These are phyloP conservation scores for Globisporangium lucens DNA, from an alignment of 352 stramenopile genomes.

Conservation along the genomic window DNA sequence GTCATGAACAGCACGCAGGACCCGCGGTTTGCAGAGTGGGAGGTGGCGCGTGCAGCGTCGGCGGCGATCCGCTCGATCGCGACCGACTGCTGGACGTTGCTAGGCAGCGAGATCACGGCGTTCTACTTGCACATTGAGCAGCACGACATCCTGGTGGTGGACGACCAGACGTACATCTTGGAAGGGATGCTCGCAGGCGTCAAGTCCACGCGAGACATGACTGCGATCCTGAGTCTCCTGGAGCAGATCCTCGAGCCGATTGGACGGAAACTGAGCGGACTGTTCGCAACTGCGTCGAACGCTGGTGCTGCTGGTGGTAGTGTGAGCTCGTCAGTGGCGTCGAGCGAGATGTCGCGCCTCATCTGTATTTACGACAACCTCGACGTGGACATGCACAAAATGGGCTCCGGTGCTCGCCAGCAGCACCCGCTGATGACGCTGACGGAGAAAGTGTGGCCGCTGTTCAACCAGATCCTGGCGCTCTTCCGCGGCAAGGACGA, in stretches of 20 bases:
- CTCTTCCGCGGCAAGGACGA: slow-evolving; percentile 75
- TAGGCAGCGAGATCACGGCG: slow-evolving; percentile 60
- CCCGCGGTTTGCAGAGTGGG: slow-evolving; percentile 55
- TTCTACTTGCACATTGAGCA: slow-evolving; percentile 82
- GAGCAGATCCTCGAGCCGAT: slow-evolving; percentile 71
- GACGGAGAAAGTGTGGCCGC: slow-evolving; percentile 75
- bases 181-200: slow-evolving; percentile 74
- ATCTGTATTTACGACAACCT: slow-evolving; percentile 86
- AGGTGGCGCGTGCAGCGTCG: slow-evolving; percentile 68
- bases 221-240: slow-evolving; percentile 42
- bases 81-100: slow-evolving; percentile 71
- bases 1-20: slow-evolving; percentile 55
- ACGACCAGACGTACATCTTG: slow-evolving; percentile 84
- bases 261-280: slow-evolving; percentile 37
- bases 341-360: slow-evolving; percentile 72
- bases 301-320: slow-evolving; percentile 19
- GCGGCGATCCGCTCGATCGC: slow-evolving; percentile 69
- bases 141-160: slow-evolving; percentile 59
- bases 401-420: neutral
- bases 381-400: slow-evolving; percentile 31
- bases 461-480: slow-evolving; percentile 77
- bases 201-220: slow-evolving; percentile 40
- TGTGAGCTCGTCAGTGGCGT: slow-evolving; percentile 35
- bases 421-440: slow-evolving; percentile 58
- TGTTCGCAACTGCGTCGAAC: slow-evolving; percentile 38